Conservation (phyloP, 805 yeast genomes). For the Schwanniomyces sp. region DNA sequence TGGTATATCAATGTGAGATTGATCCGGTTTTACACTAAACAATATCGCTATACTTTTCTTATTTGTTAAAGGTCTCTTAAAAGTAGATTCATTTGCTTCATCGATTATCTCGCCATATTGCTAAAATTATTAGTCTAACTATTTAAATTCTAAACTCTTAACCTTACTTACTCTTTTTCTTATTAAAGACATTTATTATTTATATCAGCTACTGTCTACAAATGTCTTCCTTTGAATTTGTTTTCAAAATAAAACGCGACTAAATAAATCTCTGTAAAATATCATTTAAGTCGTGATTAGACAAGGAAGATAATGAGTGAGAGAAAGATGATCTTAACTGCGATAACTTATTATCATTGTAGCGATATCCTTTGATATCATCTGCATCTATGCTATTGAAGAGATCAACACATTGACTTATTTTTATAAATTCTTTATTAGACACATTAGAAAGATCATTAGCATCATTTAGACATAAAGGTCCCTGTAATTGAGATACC, state of each 20-base stretch:
- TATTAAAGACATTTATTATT: slow-evolving; percentile 19
- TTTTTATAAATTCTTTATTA: slow-evolving; percentile 23
- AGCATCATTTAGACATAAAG: slow-evolving; percentile 15
- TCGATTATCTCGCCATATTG: slow-evolving; percentile 6
- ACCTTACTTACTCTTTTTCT: slow-evolving; percentile 24
- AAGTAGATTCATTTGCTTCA: slow-evolving; percentile 1
- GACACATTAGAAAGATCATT: slow-evolving; percentile 16
- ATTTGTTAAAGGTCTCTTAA: slow-evolving; percentile 10
- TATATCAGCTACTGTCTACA: neutral
- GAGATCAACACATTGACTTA: slow-evolving; percentile 29
- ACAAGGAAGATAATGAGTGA: slow-evolving; percentile 7
- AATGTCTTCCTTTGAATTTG: neutral
- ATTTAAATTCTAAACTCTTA: neutral
- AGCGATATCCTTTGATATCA: slow-evolving; percentile 18
- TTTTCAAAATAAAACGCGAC: slow-evolving; percentile 3
- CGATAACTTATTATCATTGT: slow-evolving; percentile 10
- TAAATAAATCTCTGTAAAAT: slow-evolving; percentile 26
- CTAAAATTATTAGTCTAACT: neutral
- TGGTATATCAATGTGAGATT: slow-evolving; percentile 18
- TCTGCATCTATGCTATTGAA: slow-evolving; percentile 21
- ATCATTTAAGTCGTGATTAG: slow-evolving; percentile 21
- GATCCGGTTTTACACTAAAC: slow-evolving; percentile 16
- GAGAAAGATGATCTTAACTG: slow-evolving; percentile 21
- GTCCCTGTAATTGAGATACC: slow-evolving; percentile 13
- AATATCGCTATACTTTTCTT: slow-evolving; percentile 20